Conservation (phyloP, 148 eudicot genomes). For the Heliosperma pusillum region DNA sequence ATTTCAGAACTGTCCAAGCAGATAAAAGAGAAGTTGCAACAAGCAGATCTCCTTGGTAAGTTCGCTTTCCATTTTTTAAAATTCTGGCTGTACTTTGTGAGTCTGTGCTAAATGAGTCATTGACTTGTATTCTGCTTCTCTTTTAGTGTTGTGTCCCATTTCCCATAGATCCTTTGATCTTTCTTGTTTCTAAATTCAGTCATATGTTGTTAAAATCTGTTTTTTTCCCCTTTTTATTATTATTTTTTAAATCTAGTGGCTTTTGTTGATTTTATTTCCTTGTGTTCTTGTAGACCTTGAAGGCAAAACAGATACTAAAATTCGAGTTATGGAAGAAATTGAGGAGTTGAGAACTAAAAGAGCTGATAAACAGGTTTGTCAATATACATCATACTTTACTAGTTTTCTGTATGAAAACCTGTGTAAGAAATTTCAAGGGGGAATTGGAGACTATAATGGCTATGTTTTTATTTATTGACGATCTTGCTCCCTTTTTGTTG, state of each 20-base stretch:
- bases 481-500: constrained; percentile 9
- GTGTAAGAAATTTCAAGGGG: background rate
- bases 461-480: background rate
- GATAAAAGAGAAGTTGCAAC: constrained; percentile 81
- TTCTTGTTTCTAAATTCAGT: background rate
- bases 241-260: background rate
- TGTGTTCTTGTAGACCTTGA: constrained; percentile 61
- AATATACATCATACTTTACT: background rate
- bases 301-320: constrained; percentile 86
- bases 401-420: background rate
- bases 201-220: background rate
- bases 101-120: background rate
- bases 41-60: constrained; percentile 71
- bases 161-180: background rate
- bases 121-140: background rate
- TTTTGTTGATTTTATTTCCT: constrained; percentile 6
- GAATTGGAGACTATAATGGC: background rate
- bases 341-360: constrained; percentile 77
- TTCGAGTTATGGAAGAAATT: constrained; percentile 66
- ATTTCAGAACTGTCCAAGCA: constrained; percentile 65
- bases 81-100: background rate
- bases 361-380: constrained; percentile 88
- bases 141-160: background rate
- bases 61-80: constrained; percentile 11
- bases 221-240: too few species aligned